Base-by-base conservation (phyloP, 495 filamentous ascomycete species). In the Cercophora sp. region DNA sequence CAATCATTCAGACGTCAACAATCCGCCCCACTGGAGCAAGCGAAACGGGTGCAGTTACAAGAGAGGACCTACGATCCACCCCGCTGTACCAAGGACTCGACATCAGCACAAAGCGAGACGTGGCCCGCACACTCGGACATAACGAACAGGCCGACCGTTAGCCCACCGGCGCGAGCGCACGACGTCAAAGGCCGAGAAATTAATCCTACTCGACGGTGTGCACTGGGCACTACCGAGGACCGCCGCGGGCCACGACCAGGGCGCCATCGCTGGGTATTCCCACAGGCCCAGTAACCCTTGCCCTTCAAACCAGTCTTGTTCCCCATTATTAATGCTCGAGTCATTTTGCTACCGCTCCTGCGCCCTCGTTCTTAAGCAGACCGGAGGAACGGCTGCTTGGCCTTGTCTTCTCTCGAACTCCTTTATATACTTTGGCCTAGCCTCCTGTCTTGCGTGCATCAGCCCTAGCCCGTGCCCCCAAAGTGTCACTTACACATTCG, bases 141-240 rank as follows among this genome's bases (percentile, higher is more conserved):
- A 67, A 65, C 56, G 32, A 67, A 65, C 61, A 64, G 42, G 62
- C 64, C 64, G 64, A 67, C 64, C 57, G 54, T 59, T 63, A 57
- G 52, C 47, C 35, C 52, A 48, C 47, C 5, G 46, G 20, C 47
- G 26, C 42, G 35, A 26, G 44, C 35, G 47, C 47, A 39, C 31
- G 47, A 46, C 40, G 48, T 42, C 42, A 43, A 51, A 52, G 20
- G 48, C 57, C 48, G 56, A 59, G 47, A 56, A 18, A 46, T 44
- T 51, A 48, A 52, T 45, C 15, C 36, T 10, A 36, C 29, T 18
- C 20, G 15, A 34, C 8, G 23, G n/a, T 29, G 48, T n/a, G n/a
- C 48, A 42, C 48, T 25, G 47, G 32, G 35, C 47, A 50, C 32
- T 51, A 36, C 48, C 48, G 48, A 51, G 48, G 48, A 37, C 46